Base-by-base conservation (phyloP, 352 stramenopile genomes). In the Phytophthora tentaculata region DNA sequence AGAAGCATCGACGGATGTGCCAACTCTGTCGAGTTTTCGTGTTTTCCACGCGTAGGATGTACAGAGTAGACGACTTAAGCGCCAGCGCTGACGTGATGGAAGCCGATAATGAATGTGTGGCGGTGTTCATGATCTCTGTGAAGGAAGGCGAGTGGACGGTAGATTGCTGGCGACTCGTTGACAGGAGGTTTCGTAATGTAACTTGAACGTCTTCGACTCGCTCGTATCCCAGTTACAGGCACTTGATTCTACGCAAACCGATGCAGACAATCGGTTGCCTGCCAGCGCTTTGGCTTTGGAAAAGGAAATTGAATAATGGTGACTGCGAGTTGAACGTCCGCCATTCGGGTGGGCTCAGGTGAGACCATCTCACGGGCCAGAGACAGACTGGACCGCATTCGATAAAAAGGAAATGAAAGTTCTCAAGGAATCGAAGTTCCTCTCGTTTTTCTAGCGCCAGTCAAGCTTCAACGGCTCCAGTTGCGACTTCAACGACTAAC, bases 31-130 rank as follows among this genome's bases (percentile, higher is more conserved):
- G 57, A 9, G 60, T 83, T 48, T 75, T 63, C 19, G 58, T 61
- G 67, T 89, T 84, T 50, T 89, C 80, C 26, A 92, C 75, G 13
- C 77, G 73, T 24, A 94, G 51, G 19, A 91, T 80, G 74, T 94
- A 94, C 23, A 94, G 74, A 0, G 85, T 94, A 8, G 85, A 94
- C 45, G 83, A 82, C 60, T 90, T 90, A 47, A 91, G 74, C 9
- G 79, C 84, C 24, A 92, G 63, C 14, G 83, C 84, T 24, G 83
- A 91, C 41, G 79, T 89, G 61, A 93, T 89, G 22, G 62, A 79
- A 48, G 76, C 81, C 17, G 80, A 81, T n/a, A 91, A 65, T 16
- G 80, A 54, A 56, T 84, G 77, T 19, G 80, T 73, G 17, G 81
- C 64, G 44, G 69, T 67, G 49, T 72, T 82, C 78, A 88, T 87